Conservation (phyloP, 305 asterid species). For the Lippia alba region DNA sequence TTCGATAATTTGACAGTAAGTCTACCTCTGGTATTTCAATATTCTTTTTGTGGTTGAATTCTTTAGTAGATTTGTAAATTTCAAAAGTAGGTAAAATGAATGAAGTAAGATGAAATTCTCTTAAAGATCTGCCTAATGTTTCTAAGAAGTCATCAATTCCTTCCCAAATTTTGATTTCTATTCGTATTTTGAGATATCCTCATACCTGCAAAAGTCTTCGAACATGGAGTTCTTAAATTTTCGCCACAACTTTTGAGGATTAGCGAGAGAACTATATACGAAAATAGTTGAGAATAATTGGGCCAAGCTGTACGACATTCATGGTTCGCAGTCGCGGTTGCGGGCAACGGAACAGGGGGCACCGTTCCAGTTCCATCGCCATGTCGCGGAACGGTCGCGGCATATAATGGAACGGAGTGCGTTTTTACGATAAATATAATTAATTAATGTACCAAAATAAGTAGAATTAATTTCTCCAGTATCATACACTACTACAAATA, state of each 20-base stretch:
- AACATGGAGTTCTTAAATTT: not conserved
- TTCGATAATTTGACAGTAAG: not conserved
- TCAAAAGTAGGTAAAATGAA: not conserved
- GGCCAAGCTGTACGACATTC: not conserved
- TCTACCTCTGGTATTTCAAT: not conserved
- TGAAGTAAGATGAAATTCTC: not conserved
- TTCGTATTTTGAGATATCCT: not conserved
- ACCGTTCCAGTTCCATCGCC: too few relatives aligned
- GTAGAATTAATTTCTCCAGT: too few relatives aligned
- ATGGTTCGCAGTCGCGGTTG: too few relatives aligned
- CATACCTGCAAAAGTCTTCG: not conserved
- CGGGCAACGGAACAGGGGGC: too few relatives aligned
- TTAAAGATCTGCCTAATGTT: not conserved
- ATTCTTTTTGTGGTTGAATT: not conserved
- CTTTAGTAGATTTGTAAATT: not conserved
- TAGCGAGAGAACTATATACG: not conserved
- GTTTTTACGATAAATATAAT: too few relatives aligned
- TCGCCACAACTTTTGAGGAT: conserved; percentile 23
- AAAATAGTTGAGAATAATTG: not conserved
- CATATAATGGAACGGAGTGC: too few relatives aligned
- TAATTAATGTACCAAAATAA: too few relatives aligned
- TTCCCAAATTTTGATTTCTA: not conserved
- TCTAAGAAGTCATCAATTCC: too few relatives aligned
- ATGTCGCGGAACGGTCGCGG: too few relatives aligned
- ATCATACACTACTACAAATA: too few relatives aligned